Percentiles rank a stretch among this genome's conserved stretches.
Conservation (phyloP, 805 yeast species). For the Teunomyces panamensis region DNA sequence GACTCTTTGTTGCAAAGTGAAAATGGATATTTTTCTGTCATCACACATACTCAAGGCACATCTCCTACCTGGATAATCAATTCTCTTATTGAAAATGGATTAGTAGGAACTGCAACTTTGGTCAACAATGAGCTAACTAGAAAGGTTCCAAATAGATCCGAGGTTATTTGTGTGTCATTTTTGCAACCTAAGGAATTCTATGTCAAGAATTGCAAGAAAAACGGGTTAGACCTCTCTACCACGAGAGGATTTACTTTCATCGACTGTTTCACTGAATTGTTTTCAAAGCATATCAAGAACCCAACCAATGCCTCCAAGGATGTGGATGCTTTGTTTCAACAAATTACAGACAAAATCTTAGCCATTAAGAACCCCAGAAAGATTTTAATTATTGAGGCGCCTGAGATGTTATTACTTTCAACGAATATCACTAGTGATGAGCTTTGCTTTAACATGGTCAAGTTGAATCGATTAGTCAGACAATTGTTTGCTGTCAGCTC, state of each 20-base stretch:
- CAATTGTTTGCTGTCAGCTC: conserved; percentile 36
- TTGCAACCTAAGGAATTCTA: conserved; percentile 31
- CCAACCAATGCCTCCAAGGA: conserved; percentile 16
- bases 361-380: conserved; percentile 9
- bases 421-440: conserved; percentile 36
- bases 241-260: conserved; percentile 31
- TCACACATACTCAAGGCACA: conserved; percentile 46
- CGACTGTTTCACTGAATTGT: conserved; percentile 49
- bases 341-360: conserved; percentile 11
- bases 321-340: conserved; percentile 16
- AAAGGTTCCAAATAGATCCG: conserved; percentile 20
- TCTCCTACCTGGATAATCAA: conserved; percentile 63
- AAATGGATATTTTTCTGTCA: conserved; percentile 20
- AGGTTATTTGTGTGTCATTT: conserved; percentile 36
- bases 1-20: conserved; percentile 16
- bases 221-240: conserved; percentile 33
- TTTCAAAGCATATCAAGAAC: conserved; percentile 27
- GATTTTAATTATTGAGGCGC: conserved; percentile 43
- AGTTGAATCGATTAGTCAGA: conserved; percentile 30
- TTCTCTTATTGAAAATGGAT: conserved; percentile 50
- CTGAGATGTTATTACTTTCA: conserved; percentile 45
- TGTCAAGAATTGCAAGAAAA: conserved; percentile 33
- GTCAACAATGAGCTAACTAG: conserved; percentile 29
- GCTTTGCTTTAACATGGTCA: conserved; percentile 30
- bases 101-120: conserved; percentile 46